Evolutionary conservation across 1,284 basidiomycete genomes (phyloP).

Genomic region (Fomes fomentarius): DNA sequence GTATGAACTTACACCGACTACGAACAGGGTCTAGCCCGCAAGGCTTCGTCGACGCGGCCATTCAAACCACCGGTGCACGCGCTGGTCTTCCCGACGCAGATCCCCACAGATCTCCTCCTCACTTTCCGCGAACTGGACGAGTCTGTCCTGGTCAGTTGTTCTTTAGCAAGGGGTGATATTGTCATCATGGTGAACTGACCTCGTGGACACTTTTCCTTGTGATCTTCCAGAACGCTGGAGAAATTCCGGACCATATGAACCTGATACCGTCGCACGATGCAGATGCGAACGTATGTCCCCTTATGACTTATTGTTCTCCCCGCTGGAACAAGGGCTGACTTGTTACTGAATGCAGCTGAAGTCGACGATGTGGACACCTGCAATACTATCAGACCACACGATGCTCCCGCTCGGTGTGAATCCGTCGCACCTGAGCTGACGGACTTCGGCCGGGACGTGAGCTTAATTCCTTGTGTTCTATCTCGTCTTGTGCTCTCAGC

Average conservation of each 20-base stretch:
- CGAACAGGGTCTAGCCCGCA: slow-evolving; percentile 54
- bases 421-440: slow-evolving; percentile 33
- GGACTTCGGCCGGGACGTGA: background rate
- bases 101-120: slow-evolving; percentile 69
- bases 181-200: slow-evolving; percentile 10
- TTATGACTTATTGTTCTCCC: too few species aligned
- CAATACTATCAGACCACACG: slow-evolving; percentile 40
- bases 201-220: too few species aligned
- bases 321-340: too few species aligned
- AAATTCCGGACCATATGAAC: slow-evolving; percentile 78
- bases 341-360: slow-evolving; percentile 41
- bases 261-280: slow-evolving; percentile 63
- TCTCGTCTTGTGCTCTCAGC: background rate
- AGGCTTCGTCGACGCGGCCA: slow-evolving; percentile 54
- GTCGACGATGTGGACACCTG: slow-evolving; percentile 43
- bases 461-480: background rate
- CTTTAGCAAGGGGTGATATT: background rate
- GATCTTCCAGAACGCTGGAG: slow-evolving; percentile 57
- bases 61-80: slow-evolving; percentile 73
- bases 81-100: slow-evolving; percentile 67
- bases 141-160: slow-evolving; percentile 50
- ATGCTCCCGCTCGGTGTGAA: slow-evolving; percentile 62
- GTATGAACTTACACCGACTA: background rate
- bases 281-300: slow-evolving; percentile 12
- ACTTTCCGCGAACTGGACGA: slow-evolving; percentile 72